Percentiles rank a stretch among this genome's conserved stretches.
Conservation (phyloP, 2,329 filamentous ascomycete genomes). For the Peltaster fructicola region DNA sequence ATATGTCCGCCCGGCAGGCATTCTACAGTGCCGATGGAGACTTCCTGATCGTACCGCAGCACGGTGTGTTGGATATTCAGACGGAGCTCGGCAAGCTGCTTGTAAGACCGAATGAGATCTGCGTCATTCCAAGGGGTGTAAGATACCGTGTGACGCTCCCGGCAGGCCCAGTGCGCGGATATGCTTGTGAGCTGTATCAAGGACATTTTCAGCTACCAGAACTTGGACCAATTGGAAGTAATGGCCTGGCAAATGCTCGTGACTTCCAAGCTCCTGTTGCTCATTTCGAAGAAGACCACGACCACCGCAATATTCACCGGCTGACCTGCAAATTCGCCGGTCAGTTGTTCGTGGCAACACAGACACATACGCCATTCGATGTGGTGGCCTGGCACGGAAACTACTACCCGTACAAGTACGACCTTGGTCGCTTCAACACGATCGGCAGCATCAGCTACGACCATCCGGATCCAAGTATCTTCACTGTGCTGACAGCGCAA, state of each 20-base stretch:
- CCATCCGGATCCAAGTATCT: constrained; percentile 50
- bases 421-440: constrained; percentile 39
- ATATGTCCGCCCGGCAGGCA: constrained; percentile 56
- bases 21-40: constrained; percentile 71
- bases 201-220: constrained; percentile 48
- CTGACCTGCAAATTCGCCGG: constrained; percentile 46
- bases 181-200: constrained; percentile 50
- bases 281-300: constrained; percentile 34
- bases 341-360: constrained; percentile 40
- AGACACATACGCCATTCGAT: constrained; percentile 51
- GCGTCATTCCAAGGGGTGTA: constrained; percentile 48
- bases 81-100: constrained; percentile 48
- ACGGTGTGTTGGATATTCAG: constrained; percentile 47
- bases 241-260: constrained; percentile 45
- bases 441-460: constrained; percentile 41
- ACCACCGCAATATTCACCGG: constrained; percentile 36
- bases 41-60: constrained; percentile 46
- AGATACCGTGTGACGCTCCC: constrained; percentile 44
- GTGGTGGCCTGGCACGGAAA: constrained; percentile 58
- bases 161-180: constrained; percentile 43
- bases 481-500: constrained; percentile 47
- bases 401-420: constrained; percentile 44
- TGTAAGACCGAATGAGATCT: constrained; percentile 50
- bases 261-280: constrained; percentile 49
- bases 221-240: constrained; percentile 47